Evolutionary conservation across 2,329 filamentous ascomycete genomes (phyloP).

Genomic region (Diaporthe aspalathi): DNA sequence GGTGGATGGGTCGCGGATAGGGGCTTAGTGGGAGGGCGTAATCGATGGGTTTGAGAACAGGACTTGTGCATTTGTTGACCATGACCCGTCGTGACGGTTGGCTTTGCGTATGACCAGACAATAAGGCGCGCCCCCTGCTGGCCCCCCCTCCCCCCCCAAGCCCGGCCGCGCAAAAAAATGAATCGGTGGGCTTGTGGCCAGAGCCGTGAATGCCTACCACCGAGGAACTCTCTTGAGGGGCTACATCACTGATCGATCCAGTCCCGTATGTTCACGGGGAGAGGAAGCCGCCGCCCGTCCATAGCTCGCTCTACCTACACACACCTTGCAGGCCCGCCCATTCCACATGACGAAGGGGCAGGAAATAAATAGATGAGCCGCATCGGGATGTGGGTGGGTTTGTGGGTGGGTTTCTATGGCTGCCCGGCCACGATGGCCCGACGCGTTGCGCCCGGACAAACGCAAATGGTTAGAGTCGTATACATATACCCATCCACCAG

Average conservation of each 20-base stretch:
- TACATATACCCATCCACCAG: background rate
- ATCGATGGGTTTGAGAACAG: constrained; percentile 7
- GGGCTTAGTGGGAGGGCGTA: constrained; percentile 16
- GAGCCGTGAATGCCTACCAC: no score
- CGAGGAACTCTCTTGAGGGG: no score
- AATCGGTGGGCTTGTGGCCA: no score
- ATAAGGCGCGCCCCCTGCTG: no score
- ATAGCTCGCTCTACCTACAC: no score
- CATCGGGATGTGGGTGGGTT: constrained; percentile 1
- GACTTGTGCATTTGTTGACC: background rate
- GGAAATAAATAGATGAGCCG: background rate
- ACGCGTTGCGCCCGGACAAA: background rate
- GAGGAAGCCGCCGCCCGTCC: no score
- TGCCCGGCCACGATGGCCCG: background rate
- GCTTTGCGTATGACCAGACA: background rate
- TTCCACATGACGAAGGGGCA: background rate
- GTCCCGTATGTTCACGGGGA: no score
- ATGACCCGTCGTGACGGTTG: background rate
- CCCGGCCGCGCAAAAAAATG: no score
- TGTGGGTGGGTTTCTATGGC: no score
- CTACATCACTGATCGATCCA: no score
- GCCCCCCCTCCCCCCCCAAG: background rate
- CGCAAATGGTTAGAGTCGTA: constrained; percentile 11
- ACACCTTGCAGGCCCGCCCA: no score
- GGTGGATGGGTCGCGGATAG: constrained; percentile 2